Evolutionary conservation across 2,329 filamentous ascomycete genomes (phyloP).

Genomic region (Stachybotrys chlorohalonatus): DNA sequence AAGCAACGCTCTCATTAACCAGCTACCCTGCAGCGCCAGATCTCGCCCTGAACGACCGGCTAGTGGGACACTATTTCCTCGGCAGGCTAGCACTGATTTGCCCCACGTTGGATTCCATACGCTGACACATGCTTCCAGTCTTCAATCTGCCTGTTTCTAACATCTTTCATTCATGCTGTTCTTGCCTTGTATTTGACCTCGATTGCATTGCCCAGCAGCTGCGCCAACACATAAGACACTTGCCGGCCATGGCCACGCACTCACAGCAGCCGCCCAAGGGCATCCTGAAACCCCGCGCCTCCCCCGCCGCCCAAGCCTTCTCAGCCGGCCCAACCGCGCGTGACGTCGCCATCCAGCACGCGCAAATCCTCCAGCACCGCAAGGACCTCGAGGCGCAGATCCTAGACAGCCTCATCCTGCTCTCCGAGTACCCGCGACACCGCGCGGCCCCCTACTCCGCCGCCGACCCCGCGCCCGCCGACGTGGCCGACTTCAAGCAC

Average conservation of each 20-base stretch:
- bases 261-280: constrained; percentile 35
- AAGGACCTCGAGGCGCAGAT: constrained; percentile 72
- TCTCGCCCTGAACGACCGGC: no score
- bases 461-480: constrained; percentile 42
- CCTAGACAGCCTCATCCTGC: constrained; percentile 59
- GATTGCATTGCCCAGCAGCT: background rate
- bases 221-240: background rate
- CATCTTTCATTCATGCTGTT: no score
- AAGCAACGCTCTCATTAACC: background rate
- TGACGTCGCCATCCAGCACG: constrained; percentile 72
- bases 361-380: constrained; percentile 70
- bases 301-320: constrained; percentile 6
- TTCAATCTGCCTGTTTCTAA: no score
- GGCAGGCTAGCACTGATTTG: background rate
- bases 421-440: constrained; percentile 50
- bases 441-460: constrained; percentile 26
- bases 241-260: constrained; percentile 13
- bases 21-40: background rate
- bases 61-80: background rate
- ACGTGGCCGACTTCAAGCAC: constrained; percentile 56
- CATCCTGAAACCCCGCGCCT: constrained; percentile 48
- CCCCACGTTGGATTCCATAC: background rate
- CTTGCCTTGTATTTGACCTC: no score
- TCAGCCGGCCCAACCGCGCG: constrained; percentile 20
- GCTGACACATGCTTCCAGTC: no score